Percentiles rank a stretch among this genome's conserved stretches.
Conservation (phyloP, 306 rosid species). For the Glycyrrhiza uralensis region DNA sequence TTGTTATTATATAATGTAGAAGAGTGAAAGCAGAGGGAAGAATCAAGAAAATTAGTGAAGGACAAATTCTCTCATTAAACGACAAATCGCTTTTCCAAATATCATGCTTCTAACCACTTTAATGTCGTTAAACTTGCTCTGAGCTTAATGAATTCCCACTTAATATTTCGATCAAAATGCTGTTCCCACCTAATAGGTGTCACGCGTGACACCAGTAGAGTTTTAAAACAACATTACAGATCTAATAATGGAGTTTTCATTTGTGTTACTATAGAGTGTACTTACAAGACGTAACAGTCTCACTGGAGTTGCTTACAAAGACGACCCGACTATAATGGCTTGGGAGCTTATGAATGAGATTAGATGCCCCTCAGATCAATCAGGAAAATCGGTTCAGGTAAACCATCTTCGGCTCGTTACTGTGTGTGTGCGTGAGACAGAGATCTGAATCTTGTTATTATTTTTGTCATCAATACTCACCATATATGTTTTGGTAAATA, state of each 20-base stretch:
- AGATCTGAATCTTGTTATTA: background rate
- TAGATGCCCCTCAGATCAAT: conserved; percentile 70
- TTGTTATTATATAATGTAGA: background rate
- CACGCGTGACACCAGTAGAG: background rate
- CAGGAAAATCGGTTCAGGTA: conserved; percentile 82
- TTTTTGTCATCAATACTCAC: background rate
- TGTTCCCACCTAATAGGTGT: background rate
- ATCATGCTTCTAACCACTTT: background rate
- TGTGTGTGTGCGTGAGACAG: background rate
- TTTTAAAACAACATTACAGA: background rate
- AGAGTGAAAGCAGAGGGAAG: background rate
- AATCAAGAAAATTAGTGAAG: background rate
- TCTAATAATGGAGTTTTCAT: background rate
- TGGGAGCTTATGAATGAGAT: conserved; percentile 98
- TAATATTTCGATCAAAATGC: background rate
- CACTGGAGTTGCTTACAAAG: conserved; percentile 76
- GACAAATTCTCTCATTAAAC: background rate
- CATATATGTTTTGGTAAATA: background rate
- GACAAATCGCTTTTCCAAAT: background rate
- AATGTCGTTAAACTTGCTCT: background rate
- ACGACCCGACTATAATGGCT: conserved; percentile 89
- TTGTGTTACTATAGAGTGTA: conserved; percentile 38
- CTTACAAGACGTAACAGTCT: conserved; percentile 73
- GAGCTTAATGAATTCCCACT: background rate
- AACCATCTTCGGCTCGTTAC: background rate